Conservation (phyloP, 2,329 filamentous ascomycete species). For the Chaetomium globosum region DNA sequence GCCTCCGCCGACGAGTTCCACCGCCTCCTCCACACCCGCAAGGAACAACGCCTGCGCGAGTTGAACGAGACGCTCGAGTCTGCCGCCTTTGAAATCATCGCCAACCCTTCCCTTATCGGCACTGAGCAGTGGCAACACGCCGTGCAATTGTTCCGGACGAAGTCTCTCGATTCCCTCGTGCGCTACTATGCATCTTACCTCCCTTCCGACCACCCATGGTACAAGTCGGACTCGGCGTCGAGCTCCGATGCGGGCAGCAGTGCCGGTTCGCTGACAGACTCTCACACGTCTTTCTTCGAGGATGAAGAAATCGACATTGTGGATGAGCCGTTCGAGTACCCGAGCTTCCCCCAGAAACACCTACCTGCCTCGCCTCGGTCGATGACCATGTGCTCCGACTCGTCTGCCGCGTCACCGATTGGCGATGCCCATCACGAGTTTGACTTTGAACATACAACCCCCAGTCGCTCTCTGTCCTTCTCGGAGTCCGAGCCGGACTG, state of each 20-base stretch:
- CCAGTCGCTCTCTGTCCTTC: slow-evolving; percentile 55
- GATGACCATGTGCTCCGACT: slow-evolving; percentile 53
- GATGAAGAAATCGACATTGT: slow-evolving; percentile 46
- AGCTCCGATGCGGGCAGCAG: slow-evolving; percentile 46
- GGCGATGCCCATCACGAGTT: slow-evolving; percentile 44
- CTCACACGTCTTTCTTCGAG: slow-evolving; percentile 47
- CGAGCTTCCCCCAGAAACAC: slow-evolving; percentile 38
- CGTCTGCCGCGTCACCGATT: slow-evolving; percentile 45
- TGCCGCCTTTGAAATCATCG: slow-evolving; percentile 63
- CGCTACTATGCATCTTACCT: slow-evolving; percentile 63
- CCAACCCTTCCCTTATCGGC: slow-evolving; percentile 60
- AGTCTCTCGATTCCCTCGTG: slow-evolving; percentile 62
- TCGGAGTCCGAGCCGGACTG: slow-evolving; percentile 54
- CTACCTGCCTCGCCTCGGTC: slow-evolving; percentile 54
- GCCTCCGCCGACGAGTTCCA: slow-evolving; percentile 58
- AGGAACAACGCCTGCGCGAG: slow-evolving; percentile 57
- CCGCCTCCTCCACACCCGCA: slow-evolving; percentile 55
- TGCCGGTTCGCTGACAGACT: slow-evolving; percentile 42
- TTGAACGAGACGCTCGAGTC: slow-evolving; percentile 59
- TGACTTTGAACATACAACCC: slow-evolving; percentile 43
- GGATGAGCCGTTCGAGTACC: slow-evolving; percentile 49
- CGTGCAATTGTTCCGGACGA: slow-evolving; percentile 61
- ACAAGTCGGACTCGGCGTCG: slow-evolving; percentile 43
- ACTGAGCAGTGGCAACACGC: slow-evolving; percentile 62
- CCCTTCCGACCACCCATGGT: slow-evolving; percentile 53